Base-by-base conservation (phyloP, 768 basidiomycete species). In the Rhizopogon vesiculosus region DNA sequence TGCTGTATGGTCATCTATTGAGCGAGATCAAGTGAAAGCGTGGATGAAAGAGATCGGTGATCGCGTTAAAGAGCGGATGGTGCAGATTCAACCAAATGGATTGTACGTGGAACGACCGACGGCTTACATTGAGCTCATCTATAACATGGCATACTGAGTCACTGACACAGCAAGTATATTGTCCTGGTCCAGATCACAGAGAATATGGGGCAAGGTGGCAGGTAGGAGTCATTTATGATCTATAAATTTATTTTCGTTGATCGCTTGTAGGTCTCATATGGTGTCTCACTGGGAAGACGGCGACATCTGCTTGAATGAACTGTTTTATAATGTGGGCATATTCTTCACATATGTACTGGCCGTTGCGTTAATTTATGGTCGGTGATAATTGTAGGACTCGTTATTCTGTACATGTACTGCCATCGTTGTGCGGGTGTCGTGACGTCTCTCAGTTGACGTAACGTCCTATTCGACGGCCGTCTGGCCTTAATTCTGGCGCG, bases 201-300 rank as follows among this genome's bases (percentile, higher is more conserved):
- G 75, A 93, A 93, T 62, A 76, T 82, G 56, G 87, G 89, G 3
- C 91, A 93, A 69, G 91, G 90, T 55, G 89, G 89, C 65, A 83
- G 89, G 90, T 91, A 64, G 68, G 85, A 70, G 31, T 42, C 31
- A 48, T 57, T 35, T 29, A 19, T 5, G 29, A 46, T 35, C 29
- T 25, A 51, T 39, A 13, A 15, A 42, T 56, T 53, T 56, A 44
- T 48, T 31, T 54, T 39, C 54, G 51, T 60, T 55, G 45, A 43
- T 5, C 39, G 13, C 39, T 53, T 54, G 39, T 60, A 92, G 91
- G 61, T 89, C 87, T 45, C 89, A 89, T 69, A 82, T 93, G 73
- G 81, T 79, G 48, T 91, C 87, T 59, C 91, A 93, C 64, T 93
- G 91, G 91, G 91, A 93, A 74, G 91, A 93, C 59, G 81, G 82